phyloP scores from a whole-genome alignment of 805 yeast genomes.

The Candida argentea region DNA sequence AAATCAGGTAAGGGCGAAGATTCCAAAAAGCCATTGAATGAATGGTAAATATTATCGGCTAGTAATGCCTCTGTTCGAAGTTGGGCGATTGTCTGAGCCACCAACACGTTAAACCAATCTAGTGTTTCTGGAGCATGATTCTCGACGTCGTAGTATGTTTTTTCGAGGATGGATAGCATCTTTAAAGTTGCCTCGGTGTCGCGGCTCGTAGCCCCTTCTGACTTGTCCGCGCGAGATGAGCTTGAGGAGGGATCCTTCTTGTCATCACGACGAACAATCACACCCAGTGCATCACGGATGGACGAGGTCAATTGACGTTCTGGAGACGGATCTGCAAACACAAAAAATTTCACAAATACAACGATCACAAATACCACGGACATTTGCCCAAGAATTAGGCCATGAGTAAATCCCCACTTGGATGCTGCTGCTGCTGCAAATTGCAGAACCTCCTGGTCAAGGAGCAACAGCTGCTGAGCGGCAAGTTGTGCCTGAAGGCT shows the following conservation, averaged over 20 bases:
- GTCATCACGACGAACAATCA: constrained; percentile 23
- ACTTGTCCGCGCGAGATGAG: background rate
- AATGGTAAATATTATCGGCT: constrained; percentile 76
- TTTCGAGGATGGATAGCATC: constrained; percentile 56
- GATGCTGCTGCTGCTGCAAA: constrained; percentile 5
- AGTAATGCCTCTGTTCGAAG: constrained; percentile 80
- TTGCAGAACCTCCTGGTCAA: constrained; percentile 13
- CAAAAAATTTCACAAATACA: constrained; percentile 64
- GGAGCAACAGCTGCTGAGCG: constrained; percentile 19
- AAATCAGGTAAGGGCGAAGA: constrained; percentile 67
- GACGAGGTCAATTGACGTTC: constrained; percentile 16
- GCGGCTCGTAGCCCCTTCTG: constrained; percentile 1
- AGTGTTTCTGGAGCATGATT: constrained; percentile 82
- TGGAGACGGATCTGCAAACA: constrained; percentile 57
- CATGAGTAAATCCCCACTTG: constrained; percentile 67
- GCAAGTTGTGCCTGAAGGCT: constrained; percentile 18
- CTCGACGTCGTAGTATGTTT: constrained; percentile 85
- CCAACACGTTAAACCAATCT: constrained; percentile 93
- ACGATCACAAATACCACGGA: constrained; percentile 56
- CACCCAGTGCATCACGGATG: constrained; percentile 20
- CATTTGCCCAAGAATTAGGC: constrained; percentile 62
- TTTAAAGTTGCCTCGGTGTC: constrained; percentile 3
- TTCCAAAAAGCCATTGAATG: constrained; percentile 57
- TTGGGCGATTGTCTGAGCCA: constrained; percentile 85
- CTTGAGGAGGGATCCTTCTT: constrained; percentile 7